Base-by-base conservation (phyloP, 1,139 yeast genomes). In the Hyphopichia khmerensis region DNA sequence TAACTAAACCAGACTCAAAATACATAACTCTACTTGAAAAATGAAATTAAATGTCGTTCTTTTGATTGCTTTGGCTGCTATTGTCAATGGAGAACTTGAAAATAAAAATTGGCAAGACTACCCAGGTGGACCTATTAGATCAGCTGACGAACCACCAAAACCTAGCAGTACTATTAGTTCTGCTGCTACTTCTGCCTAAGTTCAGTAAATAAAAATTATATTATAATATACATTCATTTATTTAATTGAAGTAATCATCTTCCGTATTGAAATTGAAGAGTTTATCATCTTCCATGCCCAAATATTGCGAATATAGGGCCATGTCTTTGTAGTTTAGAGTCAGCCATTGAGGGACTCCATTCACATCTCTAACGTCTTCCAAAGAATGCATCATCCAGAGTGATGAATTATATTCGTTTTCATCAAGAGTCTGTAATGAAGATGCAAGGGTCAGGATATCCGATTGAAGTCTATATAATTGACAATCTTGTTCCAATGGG, bases 231-330 rank as follows among this genome's bases (percentile, higher is more conserved):
- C n/a, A n/a, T n/a, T n/a, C n/a, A n/a, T 21, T 21, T 27, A 4
- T 10, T 39, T 41, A 53, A 31, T 45, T 45, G 38, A 66, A 65
- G 36, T 66, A 66, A 41, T 66, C 64, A 45, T 66, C 70, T 39
- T 64, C 65, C 3, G 67, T 56, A 37, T 50, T 53, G 11, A 64
- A 49, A 15, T 54, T 56, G 24, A 61, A 49, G 9, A 48, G 41
- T 24, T 45, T 52, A 17, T 56, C 63, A 13, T 63, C 65, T 9
- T 57, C 64, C 17, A 56, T 42, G 1, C 69, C 70, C 10, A 62
- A 45, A 40, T 65, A 65, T 24, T 51, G 55, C 1, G 56, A 44
- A 40, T 67, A 67, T 8, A 58, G 32, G 27, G 48, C 48, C 17
- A 57, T 40, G 39, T 61, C 66, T 33, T 48, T 53, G 1, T 29